Evolutionary conservation across 2,329 filamentous ascomycete genomes (phyloP).

Genomic region (Whalleya microplaca): DNA sequence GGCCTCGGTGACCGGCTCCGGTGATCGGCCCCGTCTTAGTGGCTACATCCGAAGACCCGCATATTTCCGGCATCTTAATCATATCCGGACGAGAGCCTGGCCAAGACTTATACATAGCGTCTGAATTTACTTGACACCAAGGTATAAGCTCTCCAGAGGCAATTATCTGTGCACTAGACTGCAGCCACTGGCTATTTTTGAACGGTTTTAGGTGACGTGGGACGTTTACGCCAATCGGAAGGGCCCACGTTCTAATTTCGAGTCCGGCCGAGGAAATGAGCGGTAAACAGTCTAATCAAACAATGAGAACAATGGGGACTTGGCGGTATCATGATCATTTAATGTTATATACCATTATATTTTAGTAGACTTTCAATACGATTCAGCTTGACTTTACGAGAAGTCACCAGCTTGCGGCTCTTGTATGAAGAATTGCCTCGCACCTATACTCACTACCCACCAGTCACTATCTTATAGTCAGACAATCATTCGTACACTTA

Average conservation of each 20-base stretch:
- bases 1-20: neutral
- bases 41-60: no score
- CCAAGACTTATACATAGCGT: neutral
- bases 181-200: neutral
- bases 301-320: neutral
- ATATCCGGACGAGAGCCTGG: neutral
- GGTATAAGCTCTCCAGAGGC: neutral
- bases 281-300: conserved; percentile 5
- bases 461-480: neutral
- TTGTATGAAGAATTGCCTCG: neutral
- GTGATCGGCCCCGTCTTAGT: neutral
- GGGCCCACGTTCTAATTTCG: conserved; percentile 10
- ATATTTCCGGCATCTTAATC: neutral
- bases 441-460: neutral
- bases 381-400: neutral
- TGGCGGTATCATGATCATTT: neutral
- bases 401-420: no score
- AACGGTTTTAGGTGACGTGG: neutral
- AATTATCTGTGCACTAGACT: neutral
- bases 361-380: neutral
- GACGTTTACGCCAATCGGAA: conserved; percentile 12
- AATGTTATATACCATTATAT: neutral
- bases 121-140: neutral
- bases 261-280: neutral
- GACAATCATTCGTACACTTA: neutral